Evolutionary conservation across 345 rosid genomes (phyloP), one percentile per base, ranked within the genome.

Genomic region (Stellera chamaejasme): DNA sequence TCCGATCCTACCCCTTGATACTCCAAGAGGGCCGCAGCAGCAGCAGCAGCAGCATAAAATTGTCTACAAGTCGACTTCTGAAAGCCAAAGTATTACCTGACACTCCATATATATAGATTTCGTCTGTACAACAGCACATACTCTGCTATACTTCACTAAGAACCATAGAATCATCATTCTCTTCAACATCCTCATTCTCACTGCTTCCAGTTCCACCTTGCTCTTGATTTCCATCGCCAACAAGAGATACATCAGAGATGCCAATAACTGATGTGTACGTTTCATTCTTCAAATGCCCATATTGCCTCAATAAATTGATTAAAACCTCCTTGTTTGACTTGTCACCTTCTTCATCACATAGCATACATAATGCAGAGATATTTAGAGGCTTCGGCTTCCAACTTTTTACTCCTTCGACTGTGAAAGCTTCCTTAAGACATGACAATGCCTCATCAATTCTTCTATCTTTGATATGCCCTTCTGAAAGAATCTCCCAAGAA

Each of bases 401-500:
- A 51, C 69, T 74, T 67, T 46, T 76, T n/a, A 83, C 75, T 50
- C 84, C 80, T 13, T 74, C 73, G 3, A 74, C 72, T 8, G 67
- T 58, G 72, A 90, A 80, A 59, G 95, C 92, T 70, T 79, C 75
- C 76, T 72, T 77, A 49, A 74, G 71, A 77, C 88, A 80, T 50
- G 82, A 68, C 68, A 84, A 61, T 52, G 92, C 83, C 58, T 84
- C 83, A 4, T 69, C 5, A 48, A 78, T 66, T 55, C 78, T 81
- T 67, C 53, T 71, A 69, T 48, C 23, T 48, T 32, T 32, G 39
- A 62, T 45, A 28, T 72, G 88, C 32, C 95, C 89, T 63, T 88
- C 88, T 9, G 89, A 91, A 10, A 93, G 91, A 66, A 72, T 77
- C 75, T 93, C 99, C 99, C 97, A 88, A 39, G 96, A 74, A 48